Conservation (phyloP, 208 protist species). For the Naegleria gruberi region DNA sequence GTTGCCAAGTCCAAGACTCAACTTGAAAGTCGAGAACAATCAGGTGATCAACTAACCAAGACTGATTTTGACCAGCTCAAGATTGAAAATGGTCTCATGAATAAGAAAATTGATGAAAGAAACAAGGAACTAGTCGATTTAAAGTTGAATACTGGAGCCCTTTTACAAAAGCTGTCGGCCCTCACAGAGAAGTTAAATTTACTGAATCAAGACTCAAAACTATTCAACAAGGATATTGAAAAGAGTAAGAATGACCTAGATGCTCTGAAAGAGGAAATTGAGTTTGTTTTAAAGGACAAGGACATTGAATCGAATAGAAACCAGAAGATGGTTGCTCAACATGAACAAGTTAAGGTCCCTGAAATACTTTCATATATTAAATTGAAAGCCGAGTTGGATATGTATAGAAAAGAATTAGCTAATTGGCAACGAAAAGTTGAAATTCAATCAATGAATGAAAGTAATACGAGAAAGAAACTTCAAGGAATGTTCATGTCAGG, state of each 20-base stretch:
- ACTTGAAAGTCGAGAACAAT: constrained; percentile 70
- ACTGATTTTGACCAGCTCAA: constrained; percentile 90
- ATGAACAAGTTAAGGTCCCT: constrained; percentile 74
- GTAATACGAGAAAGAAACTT: background rate
- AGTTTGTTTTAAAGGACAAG: constrained; percentile 55
- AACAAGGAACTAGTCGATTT: constrained; percentile 81
- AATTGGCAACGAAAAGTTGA: constrained; percentile 81
- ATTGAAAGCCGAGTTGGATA: constrained; percentile 69
- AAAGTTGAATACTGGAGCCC: constrained; percentile 84
- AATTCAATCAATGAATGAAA: constrained; percentile 48
- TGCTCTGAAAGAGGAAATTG: constrained; percentile 27
- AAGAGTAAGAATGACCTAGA: constrained; percentile 25
- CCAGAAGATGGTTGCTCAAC: constrained; percentile 56
- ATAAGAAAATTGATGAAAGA: constrained; percentile 81
- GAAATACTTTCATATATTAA: constrained; percentile 84
- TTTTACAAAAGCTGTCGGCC: constrained; percentile 75
- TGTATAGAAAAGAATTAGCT: constrained; percentile 51
- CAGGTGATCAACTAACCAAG: constrained; percentile 75
- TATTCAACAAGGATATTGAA: constrained; percentile 68
- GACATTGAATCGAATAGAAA: constrained; percentile 60
- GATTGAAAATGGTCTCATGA: constrained; percentile 83
- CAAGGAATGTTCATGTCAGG: background rate
- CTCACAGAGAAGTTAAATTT: constrained; percentile 69
- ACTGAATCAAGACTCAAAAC: constrained; percentile 63
- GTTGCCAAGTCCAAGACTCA: constrained; percentile 69